phyloP scores from a whole-genome alignment of 768 basidiomycete genomes.

The Suillus brevipes region DNA sequence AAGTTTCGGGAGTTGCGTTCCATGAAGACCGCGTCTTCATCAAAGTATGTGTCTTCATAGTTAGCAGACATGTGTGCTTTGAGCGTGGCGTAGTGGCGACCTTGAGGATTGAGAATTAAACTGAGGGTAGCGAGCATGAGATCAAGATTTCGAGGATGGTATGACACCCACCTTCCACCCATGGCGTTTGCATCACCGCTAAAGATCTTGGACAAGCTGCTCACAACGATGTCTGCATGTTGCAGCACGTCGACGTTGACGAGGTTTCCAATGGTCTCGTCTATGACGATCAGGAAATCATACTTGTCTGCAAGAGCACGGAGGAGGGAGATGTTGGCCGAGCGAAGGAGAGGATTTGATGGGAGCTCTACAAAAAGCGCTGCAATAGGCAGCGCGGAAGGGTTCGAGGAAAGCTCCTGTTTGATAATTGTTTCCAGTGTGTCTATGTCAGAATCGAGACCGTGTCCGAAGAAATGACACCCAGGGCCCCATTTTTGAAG shows the following conservation, averaged over 20 bases:
- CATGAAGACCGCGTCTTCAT: slow-evolving; percentile 94
- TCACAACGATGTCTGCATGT: slow-evolving; percentile 86
- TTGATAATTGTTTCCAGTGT: slow-evolving; percentile 65
- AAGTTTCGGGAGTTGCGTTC: slow-evolving; percentile 98
- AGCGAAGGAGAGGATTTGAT: slow-evolving; percentile 91
- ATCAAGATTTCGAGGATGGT: slow-evolving; percentile 2
- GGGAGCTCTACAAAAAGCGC: slow-evolving; percentile 94
- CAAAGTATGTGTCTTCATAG: slow-evolving; percentile 87
- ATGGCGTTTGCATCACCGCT: slow-evolving; percentile 94
- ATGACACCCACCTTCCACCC: slow-evolving; percentile 82
- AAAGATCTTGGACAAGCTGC: slow-evolving; percentile 92
- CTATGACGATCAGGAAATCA: slow-evolving; percentile 84
- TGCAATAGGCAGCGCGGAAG: slow-evolving; percentile 58
- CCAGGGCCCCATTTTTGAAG: slow-evolving; percentile 97
- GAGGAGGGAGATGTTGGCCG: slow-evolving; percentile 73
- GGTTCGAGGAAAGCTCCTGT: slow-evolving; percentile 38
- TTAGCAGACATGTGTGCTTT: slow-evolving; percentile 54
- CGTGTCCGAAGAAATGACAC: slow-evolving; percentile 83
- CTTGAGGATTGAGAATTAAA: slow-evolving; percentile 81
- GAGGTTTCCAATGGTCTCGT: slow-evolving; percentile 95
- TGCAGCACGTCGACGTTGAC: slow-evolving; percentile 89
- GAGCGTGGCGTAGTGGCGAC: slow-evolving; percentile 65
- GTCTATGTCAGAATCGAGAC: slow-evolving; percentile 74
- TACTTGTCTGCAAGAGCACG: slow-evolving; percentile 83
- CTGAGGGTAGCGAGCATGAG: slow-evolving; percentile 39